phyloP scores from a whole-genome alignment of 2,329 filamentous ascomycete species.

The Alternaria sp. region DNA sequence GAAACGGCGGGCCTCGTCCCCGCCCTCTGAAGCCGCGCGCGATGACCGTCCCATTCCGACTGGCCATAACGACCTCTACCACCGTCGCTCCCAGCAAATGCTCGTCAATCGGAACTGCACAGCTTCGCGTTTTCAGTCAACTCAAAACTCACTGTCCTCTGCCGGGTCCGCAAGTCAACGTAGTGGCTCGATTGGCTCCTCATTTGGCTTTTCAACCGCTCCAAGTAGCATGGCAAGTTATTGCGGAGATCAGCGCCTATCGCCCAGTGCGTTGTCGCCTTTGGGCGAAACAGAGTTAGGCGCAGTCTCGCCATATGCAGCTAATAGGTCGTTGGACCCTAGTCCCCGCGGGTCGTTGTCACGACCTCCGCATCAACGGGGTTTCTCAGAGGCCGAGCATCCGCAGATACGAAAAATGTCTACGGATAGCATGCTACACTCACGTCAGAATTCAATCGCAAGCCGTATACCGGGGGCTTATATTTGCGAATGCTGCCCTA shows the following conservation, averaged over 20 bases:
- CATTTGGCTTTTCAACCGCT: conserved; percentile 62
- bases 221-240: conserved; percentile 71
- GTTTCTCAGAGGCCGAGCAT: conserved; percentile 50
- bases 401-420: conserved; percentile 56
- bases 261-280: conserved; percentile 66
- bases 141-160: conserved; percentile 69
- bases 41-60: conserved; percentile 55
- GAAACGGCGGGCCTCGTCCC: conserved; percentile 70
- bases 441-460: conserved; percentile 57
- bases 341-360: conserved; percentile 51
- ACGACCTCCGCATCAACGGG: conserved; percentile 50
- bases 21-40: conserved; percentile 62
- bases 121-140: conserved; percentile 61
- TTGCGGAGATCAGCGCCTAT: conserved; percentile 66
- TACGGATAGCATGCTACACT: conserved; percentile 51
- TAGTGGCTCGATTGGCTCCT: conserved; percentile 68
- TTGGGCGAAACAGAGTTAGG: conserved; percentile 61
- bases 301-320: conserved; percentile 62
- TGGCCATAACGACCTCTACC: conserved; percentile 58
- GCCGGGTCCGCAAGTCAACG: conserved; percentile 65
- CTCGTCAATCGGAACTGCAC: conserved; percentile 62
- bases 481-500: conserved; percentile 94
- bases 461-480: conserved; percentile 63
- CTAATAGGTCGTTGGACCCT: conserved; percentile 54
- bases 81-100: conserved; percentile 62